Percentiles rank a stretch among this genome's conserved stretches.
phyloP scores from a whole-genome alignment of 805 yeast species.

The Candida sphagnicola region DNA sequence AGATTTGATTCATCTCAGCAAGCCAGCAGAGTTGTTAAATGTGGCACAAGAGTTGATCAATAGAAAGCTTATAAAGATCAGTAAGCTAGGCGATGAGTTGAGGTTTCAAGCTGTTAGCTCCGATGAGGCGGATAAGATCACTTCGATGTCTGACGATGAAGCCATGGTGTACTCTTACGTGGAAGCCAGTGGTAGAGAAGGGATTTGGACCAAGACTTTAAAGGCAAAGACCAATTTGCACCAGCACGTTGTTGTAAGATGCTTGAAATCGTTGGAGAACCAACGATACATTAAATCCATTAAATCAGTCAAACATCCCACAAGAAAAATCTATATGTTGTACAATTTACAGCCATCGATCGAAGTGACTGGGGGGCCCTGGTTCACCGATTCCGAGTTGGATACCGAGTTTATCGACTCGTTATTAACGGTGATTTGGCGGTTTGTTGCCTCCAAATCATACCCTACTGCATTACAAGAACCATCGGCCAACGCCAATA shows the following conservation, averaged over 20 bases:
- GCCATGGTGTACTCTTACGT: slow-evolving; percentile 87
- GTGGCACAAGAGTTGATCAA: slow-evolving; percentile 51
- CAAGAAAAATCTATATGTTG: slow-evolving; percentile 93
- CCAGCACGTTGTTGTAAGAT: slow-evolving; percentile 83
- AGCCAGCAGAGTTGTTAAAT: slow-evolving; percentile 42
- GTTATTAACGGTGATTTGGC: slow-evolving; percentile 80
- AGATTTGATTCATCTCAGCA: slow-evolving; percentile 39
- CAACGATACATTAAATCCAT: slow-evolving; percentile 85
- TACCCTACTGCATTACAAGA: slow-evolving; percentile 68
- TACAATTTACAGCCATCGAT: slow-evolving; percentile 90
- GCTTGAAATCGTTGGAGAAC: slow-evolving; percentile 73
- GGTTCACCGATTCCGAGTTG: slow-evolving; percentile 95
- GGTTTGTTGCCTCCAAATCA: slow-evolving; percentile 71
- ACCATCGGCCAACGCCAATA: slow-evolving; percentile 28
- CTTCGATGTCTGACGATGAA: slow-evolving; percentile 82
- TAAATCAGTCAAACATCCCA: slow-evolving; percentile 87
- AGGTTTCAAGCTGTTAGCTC: slow-evolving; percentile 71
- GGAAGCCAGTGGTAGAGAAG: slow-evolving; percentile 91
- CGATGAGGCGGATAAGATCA: slow-evolving; percentile 72
- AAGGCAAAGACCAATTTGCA: slow-evolving; percentile 85
- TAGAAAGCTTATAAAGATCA: slow-evolving; percentile 62
- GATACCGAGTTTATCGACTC: slow-evolving; percentile 92
- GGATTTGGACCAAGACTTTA: slow-evolving; percentile 92
- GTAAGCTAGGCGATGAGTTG: slow-evolving; percentile 62
- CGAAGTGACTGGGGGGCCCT: slow-evolving; percentile 98